Evolutionary conservation across 2,329 filamentous ascomycete species (phyloP).

Genomic region (Fusarium goolgardi): DNA sequence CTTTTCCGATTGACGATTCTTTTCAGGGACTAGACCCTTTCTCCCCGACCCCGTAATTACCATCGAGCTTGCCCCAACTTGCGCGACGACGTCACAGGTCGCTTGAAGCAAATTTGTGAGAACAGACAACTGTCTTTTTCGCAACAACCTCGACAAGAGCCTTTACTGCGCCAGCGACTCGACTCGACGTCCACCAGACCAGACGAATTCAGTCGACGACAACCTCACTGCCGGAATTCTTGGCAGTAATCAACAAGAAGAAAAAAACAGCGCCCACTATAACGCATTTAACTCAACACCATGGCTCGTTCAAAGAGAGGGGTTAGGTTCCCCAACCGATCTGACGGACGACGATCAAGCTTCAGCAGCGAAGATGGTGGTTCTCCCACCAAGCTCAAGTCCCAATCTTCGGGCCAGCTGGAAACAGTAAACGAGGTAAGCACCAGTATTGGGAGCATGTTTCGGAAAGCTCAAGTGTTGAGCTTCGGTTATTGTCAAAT

Average conservation of each 20-base stretch:
- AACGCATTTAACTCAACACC: slow-evolving; percentile 18
- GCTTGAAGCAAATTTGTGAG: slow-evolving; percentile 6
- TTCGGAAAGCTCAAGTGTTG: not conserved
- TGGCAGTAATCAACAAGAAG: not conserved
- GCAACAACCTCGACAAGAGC: not conserved
- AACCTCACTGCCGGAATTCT: slow-evolving; percentile 17
- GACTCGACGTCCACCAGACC: slow-evolving; percentile 1
- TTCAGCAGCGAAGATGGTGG: slow-evolving; percentile 73
- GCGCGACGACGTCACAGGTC: slow-evolving; percentile 34
- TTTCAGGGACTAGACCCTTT: slow-evolving; percentile 11
- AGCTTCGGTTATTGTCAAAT: not conserved
- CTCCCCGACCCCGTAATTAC: slow-evolving; percentile 27
- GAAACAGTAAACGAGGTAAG: slow-evolving; percentile 54
- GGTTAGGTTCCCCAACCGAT: slow-evolving; percentile 65
- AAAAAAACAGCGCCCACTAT: slow-evolving; percentile 2
- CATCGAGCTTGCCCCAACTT: slow-evolving; percentile 28
- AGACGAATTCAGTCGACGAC: slow-evolving; percentile 18
- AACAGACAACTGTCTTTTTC: slow-evolving; percentile 11
- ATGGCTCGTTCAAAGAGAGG: slow-evolving; percentile 60
- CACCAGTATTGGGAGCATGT: not conserved
- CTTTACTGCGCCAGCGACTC: slow-evolving; percentile 11
- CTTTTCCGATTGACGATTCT: slow-evolving; percentile 24
- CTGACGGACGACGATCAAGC: slow-evolving; percentile 72
- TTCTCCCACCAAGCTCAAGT: slow-evolving; percentile 49
- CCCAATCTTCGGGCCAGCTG: slow-evolving; percentile 48